phyloP scores from a whole-genome alignment of 306 rosid genomes.

The Astragalus membranaceus region DNA sequence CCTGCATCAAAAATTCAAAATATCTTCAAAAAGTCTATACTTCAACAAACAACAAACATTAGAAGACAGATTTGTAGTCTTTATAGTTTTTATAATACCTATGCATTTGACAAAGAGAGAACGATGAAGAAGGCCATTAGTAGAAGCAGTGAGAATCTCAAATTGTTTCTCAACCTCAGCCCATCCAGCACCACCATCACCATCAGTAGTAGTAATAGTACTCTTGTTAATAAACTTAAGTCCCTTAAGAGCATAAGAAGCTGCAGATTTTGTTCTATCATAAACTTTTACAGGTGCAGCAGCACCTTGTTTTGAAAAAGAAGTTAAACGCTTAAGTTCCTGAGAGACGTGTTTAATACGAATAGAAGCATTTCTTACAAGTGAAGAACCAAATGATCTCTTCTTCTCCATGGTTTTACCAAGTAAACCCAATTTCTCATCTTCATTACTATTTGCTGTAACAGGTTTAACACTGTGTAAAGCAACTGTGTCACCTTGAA shows the following conservation, averaged over 20 bases:
- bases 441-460: neutral
- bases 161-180: conserved; percentile 42
- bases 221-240: conserved; percentile 39
- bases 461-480: conserved; percentile 32
- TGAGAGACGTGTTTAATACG: conserved; percentile 43
- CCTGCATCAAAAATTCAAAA: conserved; percentile 43
- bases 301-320: conserved; percentile 18
- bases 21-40: neutral
- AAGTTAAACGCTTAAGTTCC: conserved; percentile 41
- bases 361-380: conserved; percentile 35
- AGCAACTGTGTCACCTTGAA: conserved; percentile 40
- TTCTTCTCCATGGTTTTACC: conserved; percentile 42
- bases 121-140: conserved; percentile 43
- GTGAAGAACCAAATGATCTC: conserved; percentile 31
- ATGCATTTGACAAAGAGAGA: conserved; percentile 50
- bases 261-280: conserved; percentile 42
- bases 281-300: conserved; percentile 1
- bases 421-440: conserved; percentile 21
- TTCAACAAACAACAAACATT: neutral
- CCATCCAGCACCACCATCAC: conserved; percentile 38
- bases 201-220: neutral
- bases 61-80: neutral
- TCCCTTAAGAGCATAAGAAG: conserved; percentile 38
- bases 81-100: conserved; percentile 29
- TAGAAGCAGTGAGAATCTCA: conserved; percentile 30